phyloP scores from a whole-genome alignment of 352 stramenopile species.

The Phytophthora meadii region DNA sequence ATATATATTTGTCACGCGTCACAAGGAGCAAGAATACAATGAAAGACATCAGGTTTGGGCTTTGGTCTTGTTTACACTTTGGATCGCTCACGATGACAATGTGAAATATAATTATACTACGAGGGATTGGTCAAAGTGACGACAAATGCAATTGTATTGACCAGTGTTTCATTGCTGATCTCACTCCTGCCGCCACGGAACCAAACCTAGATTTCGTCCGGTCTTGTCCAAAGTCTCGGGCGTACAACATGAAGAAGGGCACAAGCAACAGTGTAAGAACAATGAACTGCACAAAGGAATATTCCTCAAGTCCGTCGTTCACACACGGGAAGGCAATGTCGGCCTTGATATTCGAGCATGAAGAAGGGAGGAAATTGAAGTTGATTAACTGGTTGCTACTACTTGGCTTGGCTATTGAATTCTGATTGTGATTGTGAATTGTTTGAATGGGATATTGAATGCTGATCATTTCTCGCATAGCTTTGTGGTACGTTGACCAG shows the following conservation, averaged over 20 bases:
- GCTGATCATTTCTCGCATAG: no score
- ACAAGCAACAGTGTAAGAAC: not conserved
- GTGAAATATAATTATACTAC: no score
- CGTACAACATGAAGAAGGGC: not conserved
- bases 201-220: not conserved
- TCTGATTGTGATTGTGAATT: no score
- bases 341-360: no score
- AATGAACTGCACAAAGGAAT: not conserved
- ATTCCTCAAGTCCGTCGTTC: not conserved
- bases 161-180: not conserved
- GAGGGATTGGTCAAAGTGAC: no score
- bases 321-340: no score
- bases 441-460: no score
- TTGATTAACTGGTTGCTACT: no score
- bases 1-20: constrained; percentile 14
- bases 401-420: no score
- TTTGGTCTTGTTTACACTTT: not conserved
- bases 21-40: constrained; percentile 23
- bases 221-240: not conserved
- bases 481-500: no score
- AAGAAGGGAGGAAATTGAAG: no score
- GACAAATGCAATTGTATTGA: not conserved
- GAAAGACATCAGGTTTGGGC: not conserved
- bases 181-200: not conserved
- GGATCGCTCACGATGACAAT: no score